phyloP scores from a whole-genome alignment of 2,329 filamentous ascomycete species.

The Lasiodiplodia citricola region DNA sequence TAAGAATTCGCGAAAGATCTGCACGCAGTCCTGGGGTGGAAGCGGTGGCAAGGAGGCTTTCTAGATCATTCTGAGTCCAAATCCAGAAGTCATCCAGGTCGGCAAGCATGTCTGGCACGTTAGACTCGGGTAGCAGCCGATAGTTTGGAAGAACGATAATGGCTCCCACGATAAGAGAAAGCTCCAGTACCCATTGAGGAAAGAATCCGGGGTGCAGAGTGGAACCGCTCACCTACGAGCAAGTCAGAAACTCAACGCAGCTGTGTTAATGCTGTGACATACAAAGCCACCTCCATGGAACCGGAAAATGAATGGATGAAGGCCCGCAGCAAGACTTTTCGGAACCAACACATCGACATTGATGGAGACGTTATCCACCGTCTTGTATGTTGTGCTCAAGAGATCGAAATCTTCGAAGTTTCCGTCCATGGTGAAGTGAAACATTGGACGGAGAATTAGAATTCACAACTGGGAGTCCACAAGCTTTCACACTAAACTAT shows the following conservation, averaged over 20 bases:
- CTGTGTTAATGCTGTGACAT: constrained; percentile 24
- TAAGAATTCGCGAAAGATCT: constrained; percentile 29
- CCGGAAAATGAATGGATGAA: constrained; percentile 45
- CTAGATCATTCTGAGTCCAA: constrained; percentile 43
- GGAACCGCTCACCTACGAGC: constrained; percentile 38
- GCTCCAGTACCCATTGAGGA: constrained; percentile 43
- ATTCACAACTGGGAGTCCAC: too few species aligned
- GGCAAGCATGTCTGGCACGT: constrained; percentile 51
- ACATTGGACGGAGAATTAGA: too few species aligned
- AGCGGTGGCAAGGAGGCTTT: constrained; percentile 27
- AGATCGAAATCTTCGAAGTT: not conserved
- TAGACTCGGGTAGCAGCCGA: constrained; percentile 57
- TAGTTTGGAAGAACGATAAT: constrained; percentile 57
- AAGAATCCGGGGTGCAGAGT: constrained; percentile 39
- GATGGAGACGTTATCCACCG: not conserved
- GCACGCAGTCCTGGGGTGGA: constrained; percentile 27
- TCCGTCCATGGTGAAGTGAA: not conserved
- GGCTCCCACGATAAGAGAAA: constrained; percentile 47
- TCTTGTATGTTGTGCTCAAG: not conserved
- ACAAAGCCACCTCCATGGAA: constrained; percentile 55
- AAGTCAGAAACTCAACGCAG: not conserved
- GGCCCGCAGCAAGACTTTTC: not conserved
- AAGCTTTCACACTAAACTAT: too few species aligned
- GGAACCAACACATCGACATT: not conserved
- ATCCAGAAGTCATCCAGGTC: constrained; percentile 57